Evolutionary conservation across 768 basidiomycete species (phyloP).

Genomic region (Leccinum variicolor): DNA sequence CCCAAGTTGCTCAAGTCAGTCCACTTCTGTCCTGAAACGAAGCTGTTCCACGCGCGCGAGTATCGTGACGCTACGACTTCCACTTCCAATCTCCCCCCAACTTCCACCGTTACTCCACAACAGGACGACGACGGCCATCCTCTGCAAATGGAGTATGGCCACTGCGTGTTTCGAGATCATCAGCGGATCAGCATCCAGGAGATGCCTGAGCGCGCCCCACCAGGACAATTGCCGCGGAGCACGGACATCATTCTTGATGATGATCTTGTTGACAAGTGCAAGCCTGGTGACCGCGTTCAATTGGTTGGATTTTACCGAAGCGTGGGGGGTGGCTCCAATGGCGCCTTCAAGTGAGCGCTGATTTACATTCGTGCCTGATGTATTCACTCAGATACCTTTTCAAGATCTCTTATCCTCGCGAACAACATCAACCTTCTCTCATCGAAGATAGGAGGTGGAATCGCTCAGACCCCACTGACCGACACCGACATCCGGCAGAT

Average conservation of each 20-base stretch:
- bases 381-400: slow-evolving; percentile 12
- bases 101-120: slow-evolving; percentile 83
- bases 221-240: slow-evolving; percentile 93
- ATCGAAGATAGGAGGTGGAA: slow-evolving; percentile 92
- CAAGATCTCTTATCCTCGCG: slow-evolving; percentile 86
- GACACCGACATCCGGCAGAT: slow-evolving; percentile 95
- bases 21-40: slow-evolving; percentile 90
- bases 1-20: slow-evolving; percentile 98
- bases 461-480: slow-evolving; percentile 88
- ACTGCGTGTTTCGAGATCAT: slow-evolving; percentile 91
- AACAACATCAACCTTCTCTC: slow-evolving; percentile 95
- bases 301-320: slow-evolving; percentile 94
- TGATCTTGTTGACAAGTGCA: slow-evolving; percentile 95
- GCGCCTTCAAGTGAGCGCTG: slow-evolving; percentile 84
- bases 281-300: slow-evolving; percentile 97
- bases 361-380: slow-evolving; percentile 7
- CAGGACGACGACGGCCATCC: slow-evolving; percentile 86
- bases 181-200: slow-evolving; percentile 98
- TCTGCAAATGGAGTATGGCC: slow-evolving; percentile 89
- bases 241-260: slow-evolving; percentile 96
- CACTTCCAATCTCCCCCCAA: slow-evolving; percentile 82
- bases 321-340: slow-evolving; percentile 84
- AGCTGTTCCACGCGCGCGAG: slow-evolving; percentile 77
- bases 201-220: slow-evolving; percentile 98
- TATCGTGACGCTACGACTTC: slow-evolving; percentile 93